These are phyloP conservation scores for Truncatella angustata DNA, from an alignment of 2,329 filamentous ascomycete species.

Conservation along the genomic window DNA sequence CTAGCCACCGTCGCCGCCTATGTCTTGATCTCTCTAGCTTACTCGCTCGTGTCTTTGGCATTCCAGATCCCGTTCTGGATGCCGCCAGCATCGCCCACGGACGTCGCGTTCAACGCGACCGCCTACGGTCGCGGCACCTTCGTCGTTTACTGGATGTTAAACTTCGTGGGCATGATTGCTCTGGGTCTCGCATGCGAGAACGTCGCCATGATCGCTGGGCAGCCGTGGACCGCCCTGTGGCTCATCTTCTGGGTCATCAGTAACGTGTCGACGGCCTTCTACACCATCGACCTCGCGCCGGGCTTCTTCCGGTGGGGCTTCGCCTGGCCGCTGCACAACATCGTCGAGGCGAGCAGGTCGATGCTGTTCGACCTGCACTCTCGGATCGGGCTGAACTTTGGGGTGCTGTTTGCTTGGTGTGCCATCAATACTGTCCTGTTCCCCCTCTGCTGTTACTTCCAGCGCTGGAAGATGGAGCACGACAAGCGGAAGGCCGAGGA, in stretches of 20 bases:
- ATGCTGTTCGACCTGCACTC: conserved; percentile 60
- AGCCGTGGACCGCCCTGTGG: conserved; percentile 60
- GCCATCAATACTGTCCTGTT: conserved; percentile 52
- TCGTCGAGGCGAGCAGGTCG: conserved; percentile 59
- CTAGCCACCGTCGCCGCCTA: conserved; percentile 55
- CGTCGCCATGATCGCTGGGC: conserved; percentile 59
- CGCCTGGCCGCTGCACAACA: conserved; percentile 61
- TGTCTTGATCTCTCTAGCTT: conserved; percentile 60
- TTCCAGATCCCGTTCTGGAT: conserved; percentile 63
- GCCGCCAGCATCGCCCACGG: conserved; percentile 35
- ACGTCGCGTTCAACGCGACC: conserved; percentile 37
- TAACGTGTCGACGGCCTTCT: conserved; percentile 61
- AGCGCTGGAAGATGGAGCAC: conserved; percentile 38
- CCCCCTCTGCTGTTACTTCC: conserved; percentile 43
- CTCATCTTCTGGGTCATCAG: conserved; percentile 68
- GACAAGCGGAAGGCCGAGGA: conserved; percentile 23
- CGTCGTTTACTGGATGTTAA: conserved; percentile 62
- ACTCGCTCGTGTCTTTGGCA: conserved; percentile 61
- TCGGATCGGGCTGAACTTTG: conserved; percentile 59
- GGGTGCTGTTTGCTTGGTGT: conserved; percentile 57
- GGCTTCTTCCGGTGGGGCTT: conserved; percentile 62
- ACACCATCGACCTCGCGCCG: conserved; percentile 56
- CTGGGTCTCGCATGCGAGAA: conserved; percentile 65
- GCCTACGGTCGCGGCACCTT: conserved; percentile 59
- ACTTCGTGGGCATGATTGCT: conserved; percentile 62